Conservation (phyloP, 2,329 filamentous ascomycete species). For the Ophiobolus disseminans region DNA sequence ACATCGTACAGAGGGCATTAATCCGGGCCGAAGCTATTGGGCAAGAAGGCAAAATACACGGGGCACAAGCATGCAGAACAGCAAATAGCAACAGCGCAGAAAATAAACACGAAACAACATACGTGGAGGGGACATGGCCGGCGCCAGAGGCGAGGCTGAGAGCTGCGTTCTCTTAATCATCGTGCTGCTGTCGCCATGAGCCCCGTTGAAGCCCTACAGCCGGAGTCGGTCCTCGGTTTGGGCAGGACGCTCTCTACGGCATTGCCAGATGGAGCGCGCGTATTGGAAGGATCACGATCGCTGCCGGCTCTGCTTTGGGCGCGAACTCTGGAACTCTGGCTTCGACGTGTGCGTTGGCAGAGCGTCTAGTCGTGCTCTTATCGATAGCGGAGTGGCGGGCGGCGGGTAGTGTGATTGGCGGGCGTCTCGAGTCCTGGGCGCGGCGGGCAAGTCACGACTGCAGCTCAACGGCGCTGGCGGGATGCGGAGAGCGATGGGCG, state of each 20-base stretch:
- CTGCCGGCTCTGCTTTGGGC: conserved; percentile 27
- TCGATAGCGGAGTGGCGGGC: conserved; percentile 22
- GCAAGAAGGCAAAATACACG: conserved; percentile 3
- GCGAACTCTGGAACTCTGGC: conserved; percentile 9
- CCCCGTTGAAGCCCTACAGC: conserved; percentile 16
- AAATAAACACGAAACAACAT: conserved; percentile 53
- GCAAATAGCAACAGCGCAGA: conserved; percentile 4
- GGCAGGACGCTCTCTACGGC: conserved; percentile 20
- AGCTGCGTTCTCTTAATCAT: conserved; percentile 47
- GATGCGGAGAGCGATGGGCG: neutral
- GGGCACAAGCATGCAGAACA: conserved; percentile 2
- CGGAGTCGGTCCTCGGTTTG: conserved; percentile 7
- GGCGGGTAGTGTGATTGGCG: conserved; percentile 18
- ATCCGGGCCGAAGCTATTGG: conserved; percentile 39
- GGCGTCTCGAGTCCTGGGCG: conserved; percentile 15
- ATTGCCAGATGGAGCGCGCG: conserved; percentile 26
- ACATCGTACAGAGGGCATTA: conserved; percentile 51
- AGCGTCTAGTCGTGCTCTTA: conserved; percentile 22
- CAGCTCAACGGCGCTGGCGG: conserved; percentile 11
- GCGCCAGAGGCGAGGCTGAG: conserved; percentile 65
- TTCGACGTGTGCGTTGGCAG: conserved; percentile 30
- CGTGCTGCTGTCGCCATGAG: conserved; percentile 34
- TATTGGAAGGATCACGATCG: too few species aligned
- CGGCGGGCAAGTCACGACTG: conserved; percentile 13
- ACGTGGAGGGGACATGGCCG: conserved; percentile 60